These are phyloP conservation scores for Alternaria alternata DNA, from an alignment of 2,329 filamentous ascomycete species.

Conservation along the genomic window DNA sequence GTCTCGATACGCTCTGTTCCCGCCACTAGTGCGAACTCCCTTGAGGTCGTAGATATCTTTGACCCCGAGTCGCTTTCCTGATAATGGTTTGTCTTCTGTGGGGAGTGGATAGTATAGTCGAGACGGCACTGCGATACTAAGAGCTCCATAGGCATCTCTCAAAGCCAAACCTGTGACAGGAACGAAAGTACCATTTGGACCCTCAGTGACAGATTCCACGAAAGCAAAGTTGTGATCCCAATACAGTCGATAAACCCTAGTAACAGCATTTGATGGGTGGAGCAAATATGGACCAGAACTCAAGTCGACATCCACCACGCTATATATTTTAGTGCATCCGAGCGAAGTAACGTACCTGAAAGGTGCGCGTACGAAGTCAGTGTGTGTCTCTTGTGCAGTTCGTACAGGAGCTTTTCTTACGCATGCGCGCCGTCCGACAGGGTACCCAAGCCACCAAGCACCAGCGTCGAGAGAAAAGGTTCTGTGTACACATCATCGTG, in stretches of 20 bases:
- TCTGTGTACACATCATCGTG: slow-evolving; percentile 20
- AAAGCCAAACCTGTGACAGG: slow-evolving; percentile 17
- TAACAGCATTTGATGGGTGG: slow-evolving; percentile 15
- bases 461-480: slow-evolving; percentile 11
- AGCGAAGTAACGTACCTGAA: slow-evolving; percentile 2
- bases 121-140: slow-evolving; percentile 24
- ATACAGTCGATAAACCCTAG: slow-evolving; percentile 20
- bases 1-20: slow-evolving; percentile 24
- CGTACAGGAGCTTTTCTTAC: neutral
- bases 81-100: slow-evolving; percentile 12
- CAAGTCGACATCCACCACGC: neutral
- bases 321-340: slow-evolving; percentile 12
- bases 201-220: slow-evolving; percentile 20
- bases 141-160: slow-evolving; percentile 17
- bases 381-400: no score
- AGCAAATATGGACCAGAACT: slow-evolving; percentile 18
- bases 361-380: no score
- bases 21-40: slow-evolving; percentile 21
- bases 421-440: slow-evolving; percentile 1
- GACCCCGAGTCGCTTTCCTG: slow-evolving; percentile 22
- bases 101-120: slow-evolving; percentile 18
- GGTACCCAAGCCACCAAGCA: slow-evolving; percentile 9
- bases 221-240: slow-evolving; percentile 21
- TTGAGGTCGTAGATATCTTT: slow-evolving; percentile 31
- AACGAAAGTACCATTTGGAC: slow-evolving; percentile 17